Conservation (phyloP, 2,329 filamentous ascomycete genomes). For the Coniochaeta prunicola region DNA sequence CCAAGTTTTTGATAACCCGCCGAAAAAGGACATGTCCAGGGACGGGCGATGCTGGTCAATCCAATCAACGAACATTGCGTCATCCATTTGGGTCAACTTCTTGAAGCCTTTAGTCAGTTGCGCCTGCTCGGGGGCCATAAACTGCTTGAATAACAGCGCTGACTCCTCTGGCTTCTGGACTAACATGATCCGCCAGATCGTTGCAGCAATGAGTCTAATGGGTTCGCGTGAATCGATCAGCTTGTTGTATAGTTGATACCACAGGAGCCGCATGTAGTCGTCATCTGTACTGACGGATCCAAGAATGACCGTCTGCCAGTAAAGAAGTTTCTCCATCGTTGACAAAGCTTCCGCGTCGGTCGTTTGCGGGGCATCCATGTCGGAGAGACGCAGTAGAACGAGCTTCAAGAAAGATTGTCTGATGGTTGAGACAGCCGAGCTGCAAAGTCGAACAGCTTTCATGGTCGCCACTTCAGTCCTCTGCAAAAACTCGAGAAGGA, state of each 20-base stretch:
- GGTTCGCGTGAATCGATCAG: slow-evolving; percentile 62
- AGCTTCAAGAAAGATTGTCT: slow-evolving; percentile 72
- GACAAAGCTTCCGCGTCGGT: slow-evolving; percentile 55
- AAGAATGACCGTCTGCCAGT: slow-evolving; percentile 92
- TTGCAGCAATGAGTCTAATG: slow-evolving; percentile 70
- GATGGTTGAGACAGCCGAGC: slow-evolving; percentile 70
- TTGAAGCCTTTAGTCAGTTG: slow-evolving; percentile 71
- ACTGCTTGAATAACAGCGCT: slow-evolving; percentile 63
- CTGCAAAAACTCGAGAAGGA: slow-evolving; percentile 81
- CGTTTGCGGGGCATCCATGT: slow-evolving; percentile 62
- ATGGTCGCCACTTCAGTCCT: slow-evolving; percentile 71
- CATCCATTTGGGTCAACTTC: slow-evolving; percentile 79
- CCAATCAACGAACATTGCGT: slow-evolving; percentile 82
- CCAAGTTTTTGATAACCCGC: slow-evolving; percentile 74
- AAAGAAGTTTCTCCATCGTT: slow-evolving; percentile 79
- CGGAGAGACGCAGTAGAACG: slow-evolving; percentile 73
- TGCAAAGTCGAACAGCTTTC: slow-evolving; percentile 89
- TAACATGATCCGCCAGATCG: slow-evolving; percentile 84
- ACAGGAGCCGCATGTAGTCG: slow-evolving; percentile 78
- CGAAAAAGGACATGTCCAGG: slow-evolving; percentile 76
- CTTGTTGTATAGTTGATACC: slow-evolving; percentile 89
- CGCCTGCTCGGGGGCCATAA: slow-evolving; percentile 62
- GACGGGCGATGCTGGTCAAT: slow-evolving; percentile 74
- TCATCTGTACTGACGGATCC: slow-evolving; percentile 70
- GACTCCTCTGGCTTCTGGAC: slow-evolving; percentile 89